Base-by-base conservation (phyloP, 495 filamentous ascomycete genomes). In the Xylaria scruposa region DNA sequence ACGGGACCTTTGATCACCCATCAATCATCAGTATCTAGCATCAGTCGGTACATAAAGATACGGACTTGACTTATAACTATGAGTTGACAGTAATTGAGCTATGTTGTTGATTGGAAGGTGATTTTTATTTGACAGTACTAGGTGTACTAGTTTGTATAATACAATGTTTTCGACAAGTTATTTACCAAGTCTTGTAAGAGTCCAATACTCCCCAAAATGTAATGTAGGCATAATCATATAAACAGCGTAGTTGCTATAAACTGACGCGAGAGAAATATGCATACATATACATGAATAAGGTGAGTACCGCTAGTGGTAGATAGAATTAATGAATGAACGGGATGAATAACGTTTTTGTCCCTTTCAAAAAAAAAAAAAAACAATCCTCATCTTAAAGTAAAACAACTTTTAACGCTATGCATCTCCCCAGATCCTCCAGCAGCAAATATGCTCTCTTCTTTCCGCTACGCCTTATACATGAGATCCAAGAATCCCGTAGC, bases 401-500 rank as follows among this genome's bases (percentile, higher is more conserved):
- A 61, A 19, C 29, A 61, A 63, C 4, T 29, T 19, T 9, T 4
- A 26, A 65, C 62, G 62, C 62, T 65, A 65, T 36, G 62, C 38
- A 65, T 12, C 8, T 26, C 31, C 19, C 26, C 6, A 1, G 3
- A 31, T 3, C 29, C 15, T 46, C 12, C 29, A 47, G 38, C 31
- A 60, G 42, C n/a, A 62, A 42, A 7, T 40, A 19, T 10, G 24
- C 47, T 10, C n/a, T 3, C 47, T 13, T 51, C n/a, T 21, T 49
- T 17, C 44, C 17, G 19, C 7, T 56, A 72, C 5, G 94, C 94
- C 85, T 98, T 98, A 79, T 98, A 99, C 81, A 98, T 81, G 64
- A 94, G 93, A 86, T 99, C 95, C 76, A 99, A 86, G 83, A 98
- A 99, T 33, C 94, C 96, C 70, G 86, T 91, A 24, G 94, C 94